Conservation (phyloP, 2,329 filamentous ascomycete genomes). For the Eurotiales sp. region DNA sequence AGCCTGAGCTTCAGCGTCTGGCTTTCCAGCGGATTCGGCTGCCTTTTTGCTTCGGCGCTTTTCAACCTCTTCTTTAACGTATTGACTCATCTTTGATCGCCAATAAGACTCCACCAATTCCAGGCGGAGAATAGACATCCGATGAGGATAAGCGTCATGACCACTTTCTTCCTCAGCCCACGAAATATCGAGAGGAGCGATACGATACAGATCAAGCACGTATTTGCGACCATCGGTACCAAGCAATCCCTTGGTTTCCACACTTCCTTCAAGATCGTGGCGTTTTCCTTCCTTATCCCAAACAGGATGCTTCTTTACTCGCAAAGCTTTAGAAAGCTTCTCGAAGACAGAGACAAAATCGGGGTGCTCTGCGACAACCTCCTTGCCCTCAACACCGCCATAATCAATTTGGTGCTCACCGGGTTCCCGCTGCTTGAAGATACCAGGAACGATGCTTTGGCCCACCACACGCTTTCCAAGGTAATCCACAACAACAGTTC, state of each 20-base stretch:
- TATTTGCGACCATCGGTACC: conserved; percentile 97
- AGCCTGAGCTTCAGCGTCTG: conserved; percentile 40
- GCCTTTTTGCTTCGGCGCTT: conserved; percentile 51
- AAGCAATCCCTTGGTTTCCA: conserved; percentile 96
- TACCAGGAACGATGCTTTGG: conserved; percentile 96
- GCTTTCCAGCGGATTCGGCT: conserved; percentile 33
- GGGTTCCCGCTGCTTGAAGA: conserved; percentile 97
- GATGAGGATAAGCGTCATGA: conserved; percentile 73
- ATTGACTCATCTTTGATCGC: conserved; percentile 82
- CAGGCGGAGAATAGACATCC: conserved; percentile 88
- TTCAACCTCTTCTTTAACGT: conserved; percentile 74
- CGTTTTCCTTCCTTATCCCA: conserved; percentile 95
- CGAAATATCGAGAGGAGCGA: conserved; percentile 83
- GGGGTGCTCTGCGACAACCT: conserved; percentile 86
- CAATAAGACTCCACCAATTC: conserved; percentile 87
- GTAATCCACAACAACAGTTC: conserved; percentile 95
- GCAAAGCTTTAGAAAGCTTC: conserved; percentile 84
- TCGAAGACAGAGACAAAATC: conserved; percentile 80
- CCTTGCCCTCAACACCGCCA: conserved; percentile 94
- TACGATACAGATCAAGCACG: conserved; percentile 91
- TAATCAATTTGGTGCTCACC: conserved; percentile 99
- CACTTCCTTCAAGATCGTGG: conserved; percentile 89
- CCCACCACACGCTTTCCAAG: conserved; percentile 95
- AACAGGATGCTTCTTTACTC: conserved; percentile 89
- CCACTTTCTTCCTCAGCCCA: conserved; percentile 82